Base-by-base conservation (phyloP, 257 asterid species). In the Gentiana macrophylla region DNA sequence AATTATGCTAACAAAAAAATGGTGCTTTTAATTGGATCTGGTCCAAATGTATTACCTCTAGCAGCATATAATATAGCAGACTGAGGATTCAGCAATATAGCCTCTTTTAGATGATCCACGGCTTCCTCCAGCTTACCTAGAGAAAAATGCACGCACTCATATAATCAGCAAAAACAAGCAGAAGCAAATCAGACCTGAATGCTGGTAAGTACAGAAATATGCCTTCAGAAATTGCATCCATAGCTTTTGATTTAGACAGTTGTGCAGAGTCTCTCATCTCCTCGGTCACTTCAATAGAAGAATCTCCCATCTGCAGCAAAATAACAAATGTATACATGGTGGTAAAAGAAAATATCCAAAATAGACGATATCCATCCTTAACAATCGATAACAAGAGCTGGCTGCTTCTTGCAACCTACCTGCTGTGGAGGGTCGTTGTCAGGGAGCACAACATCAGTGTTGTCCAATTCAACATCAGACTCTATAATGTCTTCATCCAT, bases 391-490 rank as follows among this genome's bases (percentile, higher is more conserved):
- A 32, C 37, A 41, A 12, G 36, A 44, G 12, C 8, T 24, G 32
- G 32, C 10, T 43, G 69, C 13, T 69, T 67, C 50, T 37, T 45
- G 62, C 46, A 11, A 65, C 64, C 33, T 59, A 89, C 97, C 86
- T 76, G 76, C 57, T 71, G 73, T 11, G 89, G 84, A 57, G 89
- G 89, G 72, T 78, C 92, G 37, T 65, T 73, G 52, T 89, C 92
- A 13, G 94, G 92, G 59, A 74, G 76, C 69, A 79, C 76, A 12
- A 80, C 64, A 60, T 81, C 86, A 44, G 77, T 54, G 61, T 68
- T 63, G 59, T 85, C 95, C 69, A 89, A 53, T 71, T 89, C 95
- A 15, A 89, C 70, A 67, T 86, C 92, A 44, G 95, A 89, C 66
- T 89, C 94, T 47, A 77, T 67, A 64, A 86, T 77, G 55, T 81